Evolutionary conservation across 2,329 filamentous ascomycete species (phyloP), one percentile per base, ranked within the genome.

Genomic region (Fusarium sp.): DNA sequence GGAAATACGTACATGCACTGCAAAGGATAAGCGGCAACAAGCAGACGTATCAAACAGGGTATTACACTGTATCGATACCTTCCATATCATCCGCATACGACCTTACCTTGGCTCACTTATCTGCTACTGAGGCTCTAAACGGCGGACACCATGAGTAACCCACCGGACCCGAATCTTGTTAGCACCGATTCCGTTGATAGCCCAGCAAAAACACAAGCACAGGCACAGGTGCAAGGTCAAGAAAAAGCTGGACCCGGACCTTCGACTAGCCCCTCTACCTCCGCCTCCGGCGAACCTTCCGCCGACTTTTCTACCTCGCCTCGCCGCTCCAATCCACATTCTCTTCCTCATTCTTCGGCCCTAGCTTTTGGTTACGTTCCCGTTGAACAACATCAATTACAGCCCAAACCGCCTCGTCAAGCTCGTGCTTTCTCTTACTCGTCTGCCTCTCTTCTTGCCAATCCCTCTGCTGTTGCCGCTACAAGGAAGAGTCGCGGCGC

Each of bases 401-500:
- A 64, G 24, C 20, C 56, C 54, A 60, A 66, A 27, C 53, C 56
- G 16, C 47, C 64, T 22, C 65, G 73, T 12, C 70, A 73, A 22
- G 64, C 65, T 52, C 72, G 75, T 53, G 50, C 66, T 40, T 45
- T 71, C 30, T 77, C 71, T 24, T 63, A 73, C 27, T 79, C 72
- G n/a, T 61, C 73, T 20, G 78, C 77, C 16, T 77, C 77, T 62
- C 73, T 73, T 30, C 84, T 81, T 68, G 81, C 76, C 65, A 72
- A 77, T 88, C 66, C 82, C 84, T 63, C 83, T 86, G 67, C 82
- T 84, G 56, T 81, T 38, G 63, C 79, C 59, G 71, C 77, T 66
- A 79, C 79, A 71, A 86, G 86, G 66, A 91, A 91, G 78, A 84
- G 85, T 70, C 83, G 85, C 59, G 84, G 88, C 77, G 86, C 85